A percentile compares a stretch with the other conserved stretches of the same genome.
phyloP scores from a whole-genome alignment of 495 filamentous ascomycete genomes.

The Penicillium daleae region DNA sequence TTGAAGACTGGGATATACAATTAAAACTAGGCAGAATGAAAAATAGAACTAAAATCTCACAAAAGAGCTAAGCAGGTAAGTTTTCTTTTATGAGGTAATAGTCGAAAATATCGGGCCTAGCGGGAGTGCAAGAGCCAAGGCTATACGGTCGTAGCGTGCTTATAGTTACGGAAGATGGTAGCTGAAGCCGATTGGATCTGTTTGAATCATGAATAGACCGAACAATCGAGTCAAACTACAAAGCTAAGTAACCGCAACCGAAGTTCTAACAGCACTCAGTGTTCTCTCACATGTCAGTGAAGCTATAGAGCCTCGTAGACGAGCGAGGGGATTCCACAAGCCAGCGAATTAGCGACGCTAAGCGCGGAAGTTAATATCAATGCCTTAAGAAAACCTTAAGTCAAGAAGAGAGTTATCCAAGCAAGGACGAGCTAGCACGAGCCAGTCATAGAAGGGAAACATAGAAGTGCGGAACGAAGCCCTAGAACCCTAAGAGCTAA shows the following conservation, averaged over 20 bases:
- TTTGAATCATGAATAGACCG: not conserved
- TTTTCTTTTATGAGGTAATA: not conserved
- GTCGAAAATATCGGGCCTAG: slow-evolving; percentile 2
- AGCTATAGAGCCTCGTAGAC: too few relatives aligned
- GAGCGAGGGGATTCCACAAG: too few relatives aligned
- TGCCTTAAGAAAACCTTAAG: too few relatives aligned
- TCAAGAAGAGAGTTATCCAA: too few relatives aligned
- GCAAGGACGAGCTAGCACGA: too few relatives aligned
- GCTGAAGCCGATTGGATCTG: slow-evolving; percentile 1
- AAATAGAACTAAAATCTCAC: not conserved
- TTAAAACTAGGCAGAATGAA: not conserved
- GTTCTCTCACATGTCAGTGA: not conserved
- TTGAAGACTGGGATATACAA: not conserved
- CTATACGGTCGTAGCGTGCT: not conserved
- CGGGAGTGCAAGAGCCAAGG: not conserved
- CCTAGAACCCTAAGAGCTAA: too few relatives aligned
- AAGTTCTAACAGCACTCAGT: not conserved
- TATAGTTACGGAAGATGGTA: slow-evolving; percentile 2
- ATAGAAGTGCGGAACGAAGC: too few relatives aligned
- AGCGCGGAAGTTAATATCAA: too few relatives aligned
- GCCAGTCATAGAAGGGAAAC: too few relatives aligned
- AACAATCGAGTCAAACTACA: not conserved
- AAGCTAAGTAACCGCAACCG: not conserved
- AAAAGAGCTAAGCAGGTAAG: not conserved
- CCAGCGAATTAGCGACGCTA: too few relatives aligned